Base-by-base conservation (phyloP, 192 early-diverging fungal genomes). In the Backusella morwellensis region DNA sequence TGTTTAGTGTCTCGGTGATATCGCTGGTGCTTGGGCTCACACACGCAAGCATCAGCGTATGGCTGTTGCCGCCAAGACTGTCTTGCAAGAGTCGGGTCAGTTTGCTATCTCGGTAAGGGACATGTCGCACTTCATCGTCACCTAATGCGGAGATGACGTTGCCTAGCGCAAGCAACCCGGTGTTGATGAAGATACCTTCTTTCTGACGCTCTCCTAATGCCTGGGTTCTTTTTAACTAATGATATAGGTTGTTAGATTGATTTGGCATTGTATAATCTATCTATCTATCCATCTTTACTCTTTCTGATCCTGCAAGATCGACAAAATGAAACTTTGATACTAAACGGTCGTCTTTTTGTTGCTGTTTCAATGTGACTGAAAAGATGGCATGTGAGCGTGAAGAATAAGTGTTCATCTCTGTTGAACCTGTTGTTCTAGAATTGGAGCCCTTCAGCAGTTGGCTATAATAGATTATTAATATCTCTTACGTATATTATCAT, bases 351-450 rank as follows among this genome's bases (percentile, higher is more conserved):
- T 76, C 35, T 68, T 85, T 72, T 36, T 79, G 84, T 23, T 79
- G 76, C 80, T 99, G 98, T 68, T 90, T 87, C 75, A 99, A 85
- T 21, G 90, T 91, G 8, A 99, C 88, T 0, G 93, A 92, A 83
- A 98, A 99, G 47, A 99, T 99, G 56, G 97, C 97, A 84, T 99
- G 97, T n/a, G 96, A 97, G 50, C 97, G 89, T 69, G 96, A 97
- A 7, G 96, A 97, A 19, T 92, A 86, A 29, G 87, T 87, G 82
- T 99, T 99, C 97, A 98, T 98, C 50, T 96, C 95, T 14, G 98
- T 99, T 35, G 94, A 91, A 29, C 93, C 93, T 1, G 97, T 99
- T 35, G 86, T 90, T 79, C 88, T 78, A 68, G 78, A 80, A 54
- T 86, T 23, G 15, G 89, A 86, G 74, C 87, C 89, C 71, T 86